Conservation (phyloP, 371 early-diverging fungal genomes). For the Syncephalastrum contaminatum region DNA sequence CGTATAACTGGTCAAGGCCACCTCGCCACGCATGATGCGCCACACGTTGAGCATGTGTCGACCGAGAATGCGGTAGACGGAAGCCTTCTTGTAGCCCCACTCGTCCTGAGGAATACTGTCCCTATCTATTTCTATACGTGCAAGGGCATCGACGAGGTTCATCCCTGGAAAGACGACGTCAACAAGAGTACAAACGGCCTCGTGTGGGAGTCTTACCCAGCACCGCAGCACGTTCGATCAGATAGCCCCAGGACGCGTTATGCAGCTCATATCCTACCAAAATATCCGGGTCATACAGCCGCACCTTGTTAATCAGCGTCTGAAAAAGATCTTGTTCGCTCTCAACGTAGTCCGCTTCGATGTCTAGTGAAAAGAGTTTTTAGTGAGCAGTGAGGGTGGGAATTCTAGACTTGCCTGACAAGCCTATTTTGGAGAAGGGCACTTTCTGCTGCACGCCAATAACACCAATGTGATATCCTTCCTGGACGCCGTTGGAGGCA, state of each 20-base stretch:
- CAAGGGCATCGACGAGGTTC: conserved; percentile 48
- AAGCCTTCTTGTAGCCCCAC: conserved; percentile 68
- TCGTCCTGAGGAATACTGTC: conserved; percentile 21
- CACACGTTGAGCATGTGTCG: conserved; percentile 88
- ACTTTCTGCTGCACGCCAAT: conserved; percentile 27
- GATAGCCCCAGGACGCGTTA: conserved; percentile 84
- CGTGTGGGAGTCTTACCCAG: conserved; percentile 20
- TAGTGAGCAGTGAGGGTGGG: not conserved
- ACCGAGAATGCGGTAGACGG: conserved; percentile 64
- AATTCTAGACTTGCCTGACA: conserved; percentile 14
- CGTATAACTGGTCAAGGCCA: conserved; percentile 74
- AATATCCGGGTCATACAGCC: conserved; percentile 80
- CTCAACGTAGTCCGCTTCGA: conserved; percentile 34
- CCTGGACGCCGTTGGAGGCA: conserved; percentile 41
- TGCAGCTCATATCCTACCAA: conserved; percentile 86
- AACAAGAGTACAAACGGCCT: not conserved
- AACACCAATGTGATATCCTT: conserved; percentile 37
- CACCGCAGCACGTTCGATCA: conserved; percentile 62
- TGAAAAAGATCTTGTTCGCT: conserved; percentile 57
- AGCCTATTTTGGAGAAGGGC: conserved; percentile 32
- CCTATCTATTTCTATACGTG: conserved; percentile 36
- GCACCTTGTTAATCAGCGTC: conserved; percentile 47
- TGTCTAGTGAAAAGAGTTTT: conserved; percentile 7
- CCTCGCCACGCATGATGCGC: conserved; percentile 75
- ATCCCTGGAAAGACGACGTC: conserved; percentile 25